Base-by-base conservation (phyloP, 177 flowering plant species). In the Vitis hybrid region DNA sequence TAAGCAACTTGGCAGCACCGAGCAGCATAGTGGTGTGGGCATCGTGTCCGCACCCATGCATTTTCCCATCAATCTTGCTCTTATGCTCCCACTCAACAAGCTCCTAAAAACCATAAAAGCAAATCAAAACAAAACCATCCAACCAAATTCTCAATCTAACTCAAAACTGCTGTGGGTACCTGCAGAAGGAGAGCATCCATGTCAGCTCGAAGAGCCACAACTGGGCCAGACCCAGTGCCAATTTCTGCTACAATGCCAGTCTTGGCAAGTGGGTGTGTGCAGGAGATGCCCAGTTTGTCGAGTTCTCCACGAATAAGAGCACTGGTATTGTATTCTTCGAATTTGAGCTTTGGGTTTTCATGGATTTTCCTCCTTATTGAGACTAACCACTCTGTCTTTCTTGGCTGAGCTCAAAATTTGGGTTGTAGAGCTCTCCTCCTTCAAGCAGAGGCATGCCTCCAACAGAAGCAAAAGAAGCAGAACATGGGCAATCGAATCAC, bases 31-130 rank as follows among this genome's bases (percentile, higher is more conserved):
- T 79, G 0, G 88, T 84, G 72, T 91, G 97, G 18, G 86, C 93
- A 78, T 91, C 98, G 48, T 91, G 97, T n/a, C 98, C 98, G 62
- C 98, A 93, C 39, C 74, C 97, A 45, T 93, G 97, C 97, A 93
- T 91, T 76, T 67, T 81, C 14, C 98, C 98, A 66, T 87, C 88
- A 65, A 85, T 71, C 78, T 86, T 87, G 75, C 98, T 91, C 88
- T 88, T 89, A 52, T 87, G 90, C 77, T 89, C 86, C 98, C 98
- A 93, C 45, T 89, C 85, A 65, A 88, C 98, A 62, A 93, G 88
- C 70, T 93, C 98, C 94, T 91, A 69, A n/a, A 15, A 52, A 72
- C 2, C 48, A 39, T 49, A 67, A 62, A 49, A 26, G 30, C 30
- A 26, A 26, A 26, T 26, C 30, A 26, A 26, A 2, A 51, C 51